These are phyloP conservation scores for Glycyrrhiza uralensis DNA, from an alignment of 306 rosid genomes.

Conservation along the genomic window DNA sequence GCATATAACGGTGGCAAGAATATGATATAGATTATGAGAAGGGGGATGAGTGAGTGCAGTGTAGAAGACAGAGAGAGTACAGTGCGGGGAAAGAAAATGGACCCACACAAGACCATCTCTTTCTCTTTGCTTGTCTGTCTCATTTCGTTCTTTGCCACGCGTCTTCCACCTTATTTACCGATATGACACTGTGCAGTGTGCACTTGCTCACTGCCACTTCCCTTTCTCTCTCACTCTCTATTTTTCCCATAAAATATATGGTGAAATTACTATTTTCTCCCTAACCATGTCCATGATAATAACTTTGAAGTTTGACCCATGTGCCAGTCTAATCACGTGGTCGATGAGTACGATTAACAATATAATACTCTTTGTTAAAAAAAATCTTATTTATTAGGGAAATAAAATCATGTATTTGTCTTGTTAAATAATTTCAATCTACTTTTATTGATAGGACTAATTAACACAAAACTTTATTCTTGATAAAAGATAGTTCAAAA, in stretches of 20 bases:
- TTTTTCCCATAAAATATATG: neutral
- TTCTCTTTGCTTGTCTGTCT: neutral
- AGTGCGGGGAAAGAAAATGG: neutral
- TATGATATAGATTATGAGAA: neutral
- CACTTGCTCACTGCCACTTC: neutral
- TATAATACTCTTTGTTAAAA: too few relatives aligned
- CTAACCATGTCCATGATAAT: neutral
- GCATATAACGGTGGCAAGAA: neutral
- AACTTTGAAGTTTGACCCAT: too few relatives aligned
- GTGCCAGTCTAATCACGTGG: too few relatives aligned
- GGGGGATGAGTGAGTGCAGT: too few relatives aligned
- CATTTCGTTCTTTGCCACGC: neutral
- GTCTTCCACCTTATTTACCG: neutral
- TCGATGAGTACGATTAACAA: too few relatives aligned
- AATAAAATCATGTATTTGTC: too few relatives aligned
- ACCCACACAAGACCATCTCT: neutral
- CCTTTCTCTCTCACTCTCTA: neutral
- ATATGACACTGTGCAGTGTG: neutral
- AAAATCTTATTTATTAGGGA: too few relatives aligned
- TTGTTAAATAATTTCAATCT: too few relatives aligned
- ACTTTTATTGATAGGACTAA: too few relatives aligned
- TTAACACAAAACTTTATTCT: too few relatives aligned
- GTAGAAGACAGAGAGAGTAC: neutral
- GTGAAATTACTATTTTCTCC: neutral
- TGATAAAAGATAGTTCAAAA: too few relatives aligned